A percentile compares a stretch with the other conserved stretches of the same genome.
These are phyloP conservation scores for Candida dubliniensis DNA, from an alignment of 1,139 yeast species.

Conservation along the genomic window DNA sequence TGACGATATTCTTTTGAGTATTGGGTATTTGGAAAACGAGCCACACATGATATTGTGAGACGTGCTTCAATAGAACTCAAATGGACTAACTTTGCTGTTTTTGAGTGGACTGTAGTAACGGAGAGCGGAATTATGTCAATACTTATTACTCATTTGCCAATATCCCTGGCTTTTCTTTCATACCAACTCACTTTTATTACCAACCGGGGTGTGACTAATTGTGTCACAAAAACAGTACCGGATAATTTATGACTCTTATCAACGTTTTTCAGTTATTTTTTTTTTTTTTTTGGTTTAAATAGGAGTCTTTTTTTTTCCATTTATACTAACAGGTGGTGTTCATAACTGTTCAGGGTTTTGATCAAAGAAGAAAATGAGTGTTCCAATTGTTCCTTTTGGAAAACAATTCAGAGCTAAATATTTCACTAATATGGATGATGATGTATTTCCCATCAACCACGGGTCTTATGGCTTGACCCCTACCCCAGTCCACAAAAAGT, in stretches of 20 bases:
- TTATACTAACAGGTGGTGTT: neutral
- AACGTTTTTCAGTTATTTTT: neutral
- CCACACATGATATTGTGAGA: no score
- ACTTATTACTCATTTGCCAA: neutral
- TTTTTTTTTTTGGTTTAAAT: neutral
- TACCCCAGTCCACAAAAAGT: conserved; percentile 33
- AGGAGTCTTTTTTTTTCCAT: neutral
- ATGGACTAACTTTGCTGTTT: no score
- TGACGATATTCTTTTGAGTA: no score
- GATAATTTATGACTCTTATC: neutral
- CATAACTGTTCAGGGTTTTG: no score
- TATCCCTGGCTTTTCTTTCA: no score
- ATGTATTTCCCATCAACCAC: conserved; percentile 47
- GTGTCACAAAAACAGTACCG: neutral
- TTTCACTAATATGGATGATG: conserved; percentile 40
- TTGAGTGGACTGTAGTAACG: no score
- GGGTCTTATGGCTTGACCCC: conserved; percentile 58
- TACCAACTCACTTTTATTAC: neutral
- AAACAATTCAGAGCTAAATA: conserved; percentile 46
- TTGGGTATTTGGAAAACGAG: no score
- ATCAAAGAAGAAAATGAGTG: conserved; percentile 2
- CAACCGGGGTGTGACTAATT: neutral
- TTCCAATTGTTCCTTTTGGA: conserved; percentile 44
- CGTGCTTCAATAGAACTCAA: no score
- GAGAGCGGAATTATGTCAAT: no score